Evolutionary conservation across 139 green algal genomes (phyloP).

Genomic region (Mychonastes homosphaera): DNA sequence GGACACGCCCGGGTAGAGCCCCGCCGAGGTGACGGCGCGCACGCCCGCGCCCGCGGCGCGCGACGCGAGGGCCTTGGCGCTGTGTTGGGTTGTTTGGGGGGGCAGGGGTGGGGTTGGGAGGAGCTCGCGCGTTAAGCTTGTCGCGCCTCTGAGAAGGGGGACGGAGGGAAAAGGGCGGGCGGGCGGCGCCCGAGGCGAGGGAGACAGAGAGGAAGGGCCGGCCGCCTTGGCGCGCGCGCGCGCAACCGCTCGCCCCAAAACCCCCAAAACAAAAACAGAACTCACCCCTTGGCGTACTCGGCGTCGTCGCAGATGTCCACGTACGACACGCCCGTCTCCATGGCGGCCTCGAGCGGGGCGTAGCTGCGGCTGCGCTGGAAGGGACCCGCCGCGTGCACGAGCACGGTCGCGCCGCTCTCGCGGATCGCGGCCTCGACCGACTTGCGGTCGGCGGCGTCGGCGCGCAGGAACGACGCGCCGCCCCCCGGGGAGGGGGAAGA

Average conservation of each 20-base stretch:
- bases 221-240: neutral
- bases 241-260: neutral
- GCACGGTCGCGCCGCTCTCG: slow-evolving; percentile 42
- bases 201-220: neutral
- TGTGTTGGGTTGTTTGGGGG: slow-evolving; percentile 5
- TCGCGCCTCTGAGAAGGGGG: neutral
- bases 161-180: neutral
- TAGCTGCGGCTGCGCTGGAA: slow-evolving; percentile 77
- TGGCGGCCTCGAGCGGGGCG: slow-evolving; percentile 66
- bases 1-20: slow-evolving; percentile 81
- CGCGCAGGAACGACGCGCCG: slow-evolving; percentile 9
- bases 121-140: neutral
- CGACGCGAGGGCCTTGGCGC: slow-evolving; percentile 40
- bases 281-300: slow-evolving; percentile 48
- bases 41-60: slow-evolving; percentile 64
- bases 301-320: slow-evolving; percentile 94
- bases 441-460: slow-evolving; percentile 38
- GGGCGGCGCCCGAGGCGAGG: neutral
- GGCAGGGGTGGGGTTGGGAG: neutral
- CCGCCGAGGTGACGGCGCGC: slow-evolving; percentile 72
- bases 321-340: slow-evolving; percentile 64
- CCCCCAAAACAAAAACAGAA: neutral
- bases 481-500: neutral
- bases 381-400: slow-evolving; percentile 83
- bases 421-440: slow-evolving; percentile 26